Percentiles rank a stretch among this genome's conserved stretches.
Conservation (phyloP, 2,329 filamentous ascomycete species). For the Neonectria sp. region DNA sequence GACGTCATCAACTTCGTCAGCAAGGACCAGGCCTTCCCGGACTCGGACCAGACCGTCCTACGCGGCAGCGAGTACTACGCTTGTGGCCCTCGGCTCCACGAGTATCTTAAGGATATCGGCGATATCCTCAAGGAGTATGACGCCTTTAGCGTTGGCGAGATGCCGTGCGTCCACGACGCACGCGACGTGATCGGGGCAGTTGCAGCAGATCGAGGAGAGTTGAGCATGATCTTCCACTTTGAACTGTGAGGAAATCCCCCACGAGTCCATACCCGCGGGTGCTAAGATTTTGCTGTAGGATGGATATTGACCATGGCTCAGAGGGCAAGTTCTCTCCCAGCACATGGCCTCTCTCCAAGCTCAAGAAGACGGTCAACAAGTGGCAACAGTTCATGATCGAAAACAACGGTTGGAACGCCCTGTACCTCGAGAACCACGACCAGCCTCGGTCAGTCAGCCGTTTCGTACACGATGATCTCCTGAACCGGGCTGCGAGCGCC, state of each 20-base stretch:
- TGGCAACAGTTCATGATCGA: conserved; percentile 74
- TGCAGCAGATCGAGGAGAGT: conserved; percentile 68
- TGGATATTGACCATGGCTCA: conserved; percentile 64
- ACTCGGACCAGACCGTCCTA: conserved; percentile 56
- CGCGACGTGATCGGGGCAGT: conserved; percentile 65
- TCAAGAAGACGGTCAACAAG: conserved; percentile 68
- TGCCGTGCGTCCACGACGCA: conserved; percentile 62
- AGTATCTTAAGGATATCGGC: conserved; percentile 63
- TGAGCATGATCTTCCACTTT: conserved; percentile 83
- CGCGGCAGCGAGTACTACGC: conserved; percentile 63
- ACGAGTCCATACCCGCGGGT: neutral
- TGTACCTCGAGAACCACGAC: conserved; percentile 78
- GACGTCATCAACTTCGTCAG: conserved; percentile 79
- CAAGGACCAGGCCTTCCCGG: conserved; percentile 71
- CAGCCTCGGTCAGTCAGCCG: conserved; percentile 73
- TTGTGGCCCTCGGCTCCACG: conserved; percentile 66
- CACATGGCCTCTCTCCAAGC: conserved; percentile 63
- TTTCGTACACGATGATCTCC: conserved; percentile 65
- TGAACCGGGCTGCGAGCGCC: conserved; percentile 64
- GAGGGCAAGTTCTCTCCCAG: conserved; percentile 60
- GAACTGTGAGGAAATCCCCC: conserved; percentile 63
- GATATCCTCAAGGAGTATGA: conserved; percentile 62
- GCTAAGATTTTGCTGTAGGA: conserved; percentile 48
- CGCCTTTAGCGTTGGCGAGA: conserved; percentile 68
- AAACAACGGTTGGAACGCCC: conserved; percentile 74